These are phyloP conservation scores for Aureobasidium musti DNA, from an alignment of 2,329 filamentous ascomycete species.

Conservation along the genomic window DNA sequence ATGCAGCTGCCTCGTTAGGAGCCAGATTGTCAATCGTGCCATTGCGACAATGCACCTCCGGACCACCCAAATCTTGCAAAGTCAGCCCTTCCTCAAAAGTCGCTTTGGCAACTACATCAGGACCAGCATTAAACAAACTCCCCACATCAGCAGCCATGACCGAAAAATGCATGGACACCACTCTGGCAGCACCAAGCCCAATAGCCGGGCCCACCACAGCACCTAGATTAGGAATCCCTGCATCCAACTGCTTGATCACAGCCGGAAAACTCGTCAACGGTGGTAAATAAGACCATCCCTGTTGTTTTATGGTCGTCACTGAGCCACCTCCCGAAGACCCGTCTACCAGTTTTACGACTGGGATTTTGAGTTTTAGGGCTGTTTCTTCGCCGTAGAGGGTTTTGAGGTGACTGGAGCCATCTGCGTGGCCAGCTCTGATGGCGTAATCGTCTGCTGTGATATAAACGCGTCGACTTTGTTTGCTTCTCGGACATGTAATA, in stretches of 20 bases:
- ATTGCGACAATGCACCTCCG: conserved; percentile 63
- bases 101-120: conserved; percentile 62
- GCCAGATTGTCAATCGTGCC: conserved; percentile 68
- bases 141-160: conserved; percentile 67
- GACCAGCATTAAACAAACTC: conserved; percentile 64
- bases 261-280: conserved; percentile 57
- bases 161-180: conserved; percentile 64
- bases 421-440: conserved; percentile 61
- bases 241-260: conserved; percentile 60
- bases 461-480: not conserved
- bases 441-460: conserved; percentile 67
- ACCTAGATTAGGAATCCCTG: conserved; percentile 65
- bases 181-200: conserved; percentile 62
- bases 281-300: conserved; percentile 62
- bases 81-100: conserved; percentile 65
- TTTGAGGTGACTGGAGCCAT: conserved; percentile 58
- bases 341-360: conserved; percentile 65
- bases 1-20: conserved; percentile 61
- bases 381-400: conserved; percentile 62
- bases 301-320: conserved; percentile 59
- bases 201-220: conserved; percentile 65
- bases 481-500: not conserved
- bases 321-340: conserved; percentile 64
- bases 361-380: conserved; percentile 58
- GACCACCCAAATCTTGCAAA: conserved; percentile 62